phyloP scores from a whole-genome alignment of 1,284 basidiomycete genomes.

The Leccinum angustisporum region DNA sequence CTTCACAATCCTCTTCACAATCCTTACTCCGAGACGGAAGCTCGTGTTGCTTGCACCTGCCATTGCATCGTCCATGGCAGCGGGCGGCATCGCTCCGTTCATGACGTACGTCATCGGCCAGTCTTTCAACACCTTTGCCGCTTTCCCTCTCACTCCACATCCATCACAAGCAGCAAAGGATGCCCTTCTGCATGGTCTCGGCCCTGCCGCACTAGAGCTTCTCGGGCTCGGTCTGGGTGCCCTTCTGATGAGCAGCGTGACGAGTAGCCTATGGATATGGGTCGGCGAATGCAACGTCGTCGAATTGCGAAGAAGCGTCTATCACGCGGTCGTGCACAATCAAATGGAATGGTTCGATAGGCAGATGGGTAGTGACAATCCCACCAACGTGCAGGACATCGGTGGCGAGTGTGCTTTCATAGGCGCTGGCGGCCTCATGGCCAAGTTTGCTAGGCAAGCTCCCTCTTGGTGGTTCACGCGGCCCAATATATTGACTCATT shows the following conservation, averaged over 20 bases:
- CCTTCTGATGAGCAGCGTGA: constrained; percentile 64
- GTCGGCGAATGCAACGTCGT: constrained; percentile 82
- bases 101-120: constrained; percentile 92
- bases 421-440: constrained; percentile 92
- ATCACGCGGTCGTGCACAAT: constrained; percentile 66
- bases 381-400: constrained; percentile 40
- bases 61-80: constrained; percentile 61
- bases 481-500: constrained; percentile 8
- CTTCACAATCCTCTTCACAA: constrained; percentile 48
- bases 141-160: constrained; percentile 50
- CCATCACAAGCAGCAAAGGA: constrained; percentile 50
- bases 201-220: constrained; percentile 67
- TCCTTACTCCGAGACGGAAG: constrained; percentile 49
- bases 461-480: not conserved
- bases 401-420: constrained; percentile 52
- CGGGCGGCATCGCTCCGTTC: constrained; percentile 67
- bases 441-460: constrained; percentile 84
- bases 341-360: constrained; percentile 88
- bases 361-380: constrained; percentile 69
- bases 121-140: constrained; percentile 67
- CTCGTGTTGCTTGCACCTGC: constrained; percentile 71
- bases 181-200: constrained; percentile 58
- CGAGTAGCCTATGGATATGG: constrained; percentile 74
- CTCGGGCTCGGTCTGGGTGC: constrained; percentile 70
- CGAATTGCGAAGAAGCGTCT: constrained; percentile 70